phyloP scores from a whole-genome alignment of 129 eudicot genomes.

The Calendula officinalis region DNA sequence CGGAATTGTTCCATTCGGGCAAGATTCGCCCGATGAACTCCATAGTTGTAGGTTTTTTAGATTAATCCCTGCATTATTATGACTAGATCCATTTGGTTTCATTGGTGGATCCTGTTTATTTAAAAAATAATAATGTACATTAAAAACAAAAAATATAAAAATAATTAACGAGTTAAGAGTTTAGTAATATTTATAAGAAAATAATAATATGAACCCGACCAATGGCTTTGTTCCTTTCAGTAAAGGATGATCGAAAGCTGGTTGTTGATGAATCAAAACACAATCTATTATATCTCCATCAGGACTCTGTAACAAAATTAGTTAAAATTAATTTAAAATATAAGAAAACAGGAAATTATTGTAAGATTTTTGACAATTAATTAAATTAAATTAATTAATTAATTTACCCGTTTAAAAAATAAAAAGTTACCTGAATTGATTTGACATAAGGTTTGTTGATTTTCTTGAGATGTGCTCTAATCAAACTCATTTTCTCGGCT shows the following conservation, averaged over 20 bases:
- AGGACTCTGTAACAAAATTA: constrained; percentile 57
- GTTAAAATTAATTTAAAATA: not conserved
- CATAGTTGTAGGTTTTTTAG: constrained; percentile 58
- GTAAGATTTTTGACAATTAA: not conserved
- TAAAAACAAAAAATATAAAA: too few species aligned
- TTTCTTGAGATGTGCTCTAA: constrained; percentile 64
- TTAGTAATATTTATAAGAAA: not conserved
- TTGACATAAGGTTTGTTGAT: constrained; percentile 81
- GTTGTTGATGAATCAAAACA: constrained; percentile 71
- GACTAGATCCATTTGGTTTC: constrained; percentile 53
- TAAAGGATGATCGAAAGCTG: constrained; percentile 95
- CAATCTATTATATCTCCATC: constrained; percentile 96
- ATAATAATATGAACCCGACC: constrained; percentile 37
- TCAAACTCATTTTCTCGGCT: constrained; percentile 57
- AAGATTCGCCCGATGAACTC: constrained; percentile 59
- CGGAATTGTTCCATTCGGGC: constrained; percentile 81
- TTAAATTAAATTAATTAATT: too few species aligned
- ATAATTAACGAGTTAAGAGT: constrained; percentile 8
- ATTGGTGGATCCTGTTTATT: constrained; percentile 23
- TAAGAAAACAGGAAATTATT: not conserved
- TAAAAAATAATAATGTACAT: not conserved
- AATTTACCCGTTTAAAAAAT: not conserved
- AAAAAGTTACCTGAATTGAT: constrained; percentile 64
- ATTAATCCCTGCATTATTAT: constrained; percentile 8
- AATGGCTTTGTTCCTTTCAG: constrained; percentile 81